Conservation (phyloP, 257 asterid species). For the Solanum okadae region DNA sequence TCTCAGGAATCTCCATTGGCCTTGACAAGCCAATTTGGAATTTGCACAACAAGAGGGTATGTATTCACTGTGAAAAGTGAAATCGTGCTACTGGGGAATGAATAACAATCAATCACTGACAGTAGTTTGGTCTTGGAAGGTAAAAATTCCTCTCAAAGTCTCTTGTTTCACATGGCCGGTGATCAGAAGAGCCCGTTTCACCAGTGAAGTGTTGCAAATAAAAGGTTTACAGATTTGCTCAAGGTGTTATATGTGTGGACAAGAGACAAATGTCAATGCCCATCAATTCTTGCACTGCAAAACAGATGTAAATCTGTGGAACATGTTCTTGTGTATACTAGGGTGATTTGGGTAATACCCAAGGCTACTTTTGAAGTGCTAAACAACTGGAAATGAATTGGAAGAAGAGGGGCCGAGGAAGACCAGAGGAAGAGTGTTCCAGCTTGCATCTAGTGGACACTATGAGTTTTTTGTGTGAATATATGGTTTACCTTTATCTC, state of each 20-base stretch:
- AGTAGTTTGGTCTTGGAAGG: neutral
- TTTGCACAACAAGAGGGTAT: neutral
- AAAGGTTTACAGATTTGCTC: neutral
- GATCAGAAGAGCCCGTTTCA: neutral
- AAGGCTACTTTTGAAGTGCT: neutral
- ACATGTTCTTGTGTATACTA: neutral
- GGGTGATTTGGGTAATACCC: neutral
- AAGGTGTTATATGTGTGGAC: neutral
- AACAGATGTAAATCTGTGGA: neutral
- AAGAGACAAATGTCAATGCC: neutral
- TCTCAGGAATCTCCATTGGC: neutral
- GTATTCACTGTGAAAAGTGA: neutral
- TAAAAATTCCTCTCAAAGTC: neutral
- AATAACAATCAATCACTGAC: neutral
- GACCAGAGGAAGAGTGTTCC: neutral
- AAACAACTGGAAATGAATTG: neutral
- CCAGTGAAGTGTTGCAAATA: neutral
- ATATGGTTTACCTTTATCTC: neutral
- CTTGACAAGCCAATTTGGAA: neutral
- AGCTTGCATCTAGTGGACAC: neutral
- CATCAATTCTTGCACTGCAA: neutral
- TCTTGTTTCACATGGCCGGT: neutral
- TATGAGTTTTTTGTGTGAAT: neutral
- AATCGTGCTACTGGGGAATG: neutral
- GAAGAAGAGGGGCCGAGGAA: neutral